These are phyloP conservation scores for Moesziomyces sp. DNA, from an alignment of 1,284 basidiomycete species.

Conservation along the genomic window DNA sequence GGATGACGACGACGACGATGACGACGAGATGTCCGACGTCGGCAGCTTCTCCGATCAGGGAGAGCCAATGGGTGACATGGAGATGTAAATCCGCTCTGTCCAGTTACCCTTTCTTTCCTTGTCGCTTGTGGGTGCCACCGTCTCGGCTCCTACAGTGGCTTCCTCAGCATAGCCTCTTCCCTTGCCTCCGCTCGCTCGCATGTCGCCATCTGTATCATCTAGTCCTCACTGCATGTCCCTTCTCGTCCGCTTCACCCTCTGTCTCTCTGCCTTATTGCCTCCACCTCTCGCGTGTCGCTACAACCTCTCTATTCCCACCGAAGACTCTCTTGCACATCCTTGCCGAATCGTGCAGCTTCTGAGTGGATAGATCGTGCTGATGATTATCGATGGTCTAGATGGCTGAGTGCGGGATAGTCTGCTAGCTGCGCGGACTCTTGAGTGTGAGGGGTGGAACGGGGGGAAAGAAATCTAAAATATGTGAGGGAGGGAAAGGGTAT, in stretches of 20 bases:
- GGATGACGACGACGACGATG: conserved; percentile 53
- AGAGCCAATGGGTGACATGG: conserved; percentile 49
- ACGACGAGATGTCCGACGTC: conserved; percentile 64
- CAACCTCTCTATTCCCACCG: too few species aligned
- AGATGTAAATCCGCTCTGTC: conserved; percentile 29
- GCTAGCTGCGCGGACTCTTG: too few species aligned
- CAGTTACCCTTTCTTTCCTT: neutral
- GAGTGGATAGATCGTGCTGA: too few species aligned
- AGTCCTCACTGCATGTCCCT: conserved; percentile 14
- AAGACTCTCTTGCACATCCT: too few species aligned
- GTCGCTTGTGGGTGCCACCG: neutral
- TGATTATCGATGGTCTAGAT: too few species aligned
- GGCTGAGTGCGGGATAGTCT: too few species aligned
- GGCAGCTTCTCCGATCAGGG: conserved; percentile 60
- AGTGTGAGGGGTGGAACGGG: too few species aligned
- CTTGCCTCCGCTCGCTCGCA: neutral
- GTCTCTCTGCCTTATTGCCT: neutral
- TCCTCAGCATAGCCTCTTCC: neutral
- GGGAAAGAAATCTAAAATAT: too few species aligned
- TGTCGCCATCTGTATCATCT: conserved; percentile 23
- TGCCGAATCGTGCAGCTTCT: too few species aligned
- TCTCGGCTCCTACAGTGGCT: too few species aligned
- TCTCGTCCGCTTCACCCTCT: neutral
- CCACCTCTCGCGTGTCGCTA: neutral
- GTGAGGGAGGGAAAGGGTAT: neutral